phyloP scores from a whole-genome alignment of 1,139 yeast species.

The Sporopachydermia cereana region DNA sequence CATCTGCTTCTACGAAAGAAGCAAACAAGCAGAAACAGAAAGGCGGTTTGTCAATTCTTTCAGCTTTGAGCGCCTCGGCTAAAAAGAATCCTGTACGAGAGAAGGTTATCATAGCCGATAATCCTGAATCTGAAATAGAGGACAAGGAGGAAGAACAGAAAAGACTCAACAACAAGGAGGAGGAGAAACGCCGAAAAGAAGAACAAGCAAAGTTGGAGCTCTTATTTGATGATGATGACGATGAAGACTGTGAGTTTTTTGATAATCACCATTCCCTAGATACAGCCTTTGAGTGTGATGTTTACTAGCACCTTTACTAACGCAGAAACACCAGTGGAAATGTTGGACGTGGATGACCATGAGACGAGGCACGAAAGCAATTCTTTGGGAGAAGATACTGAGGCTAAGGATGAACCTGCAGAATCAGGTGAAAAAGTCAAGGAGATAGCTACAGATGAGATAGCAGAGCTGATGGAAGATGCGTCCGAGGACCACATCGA shows the following conservation, averaged over 20 bases:
- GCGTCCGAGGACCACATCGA: constrained; percentile 4
- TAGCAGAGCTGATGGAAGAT: constrained; percentile 1
- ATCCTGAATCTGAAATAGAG: background rate
- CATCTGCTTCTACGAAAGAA: background rate
- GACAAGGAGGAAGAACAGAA: background rate
- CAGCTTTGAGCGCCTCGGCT: constrained; percentile 1
- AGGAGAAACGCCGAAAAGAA: constrained; percentile 8
- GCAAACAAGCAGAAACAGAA: background rate
- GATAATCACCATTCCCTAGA: no score
- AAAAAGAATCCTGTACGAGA: constrained; percentile 4
- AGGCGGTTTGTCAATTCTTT: background rate
- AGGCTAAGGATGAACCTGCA: background rate
- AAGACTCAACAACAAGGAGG: constrained; percentile 8
- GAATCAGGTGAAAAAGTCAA: no score
- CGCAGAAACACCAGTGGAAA: background rate
- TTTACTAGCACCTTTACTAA: background rate
- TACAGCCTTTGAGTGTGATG: background rate
- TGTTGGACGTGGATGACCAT: background rate
- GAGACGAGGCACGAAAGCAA: background rate
- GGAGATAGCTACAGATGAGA: background rate
- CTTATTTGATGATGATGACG: constrained; percentile 4
- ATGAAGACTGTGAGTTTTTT: constrained; percentile 3
- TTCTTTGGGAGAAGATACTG: background rate
- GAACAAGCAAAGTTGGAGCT: background rate
- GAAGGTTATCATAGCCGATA: constrained; percentile 1